Evolutionary conservation across 2,329 filamentous ascomycete genomes (phyloP), one percentile per base, ranked within the genome.

Genomic region (Aureobasidium sp.): DNA sequence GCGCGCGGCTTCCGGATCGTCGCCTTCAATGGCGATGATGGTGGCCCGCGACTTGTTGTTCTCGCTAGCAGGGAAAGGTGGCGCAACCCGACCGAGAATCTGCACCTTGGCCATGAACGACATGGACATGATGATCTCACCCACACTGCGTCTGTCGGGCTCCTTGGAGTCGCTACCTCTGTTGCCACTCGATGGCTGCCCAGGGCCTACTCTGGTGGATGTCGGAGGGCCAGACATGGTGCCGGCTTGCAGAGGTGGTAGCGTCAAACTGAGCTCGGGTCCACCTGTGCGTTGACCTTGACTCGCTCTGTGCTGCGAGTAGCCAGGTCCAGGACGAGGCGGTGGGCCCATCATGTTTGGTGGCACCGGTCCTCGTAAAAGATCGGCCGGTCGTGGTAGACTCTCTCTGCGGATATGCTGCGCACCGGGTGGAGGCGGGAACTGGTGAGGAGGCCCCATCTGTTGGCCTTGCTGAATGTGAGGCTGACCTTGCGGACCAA

Each of bases 1-100:
- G 3, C 79, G 75, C 3, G 89, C 85, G 4, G 89, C 82, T 10
- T 81, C 78, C 1, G 76, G 71, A 61, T 86, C 82, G 19, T 87
- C 80, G 0, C 92, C 92, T 72, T 97, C 93, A 29, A 97, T 77
- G 0, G 89, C 87, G 63, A 97, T 86, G 38, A 96, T 82, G 0
- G 88, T 83, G 0, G 93, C 92, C n/a, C 91, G 83, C 1, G 65
- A 62, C 7, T 62, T 54, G 45, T 64, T 54, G 45, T 64, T 63
- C 11, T 7, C 78, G 76, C 27, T 45, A 1, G 27, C 67, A 77
- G 74, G 62, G 15, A 89, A 77, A 0, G 89, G 85, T 25, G 87
- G 88, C 47, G 87, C 87, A 65, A 96, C 90, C 63, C 84, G 85
- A 17, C 84, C 80, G 35, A 97, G 78, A 2, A 93, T 81, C 51